Conservation (phyloP, 1,284 basidiomycete genomes). For the Sporisorium sorghi region DNA sequence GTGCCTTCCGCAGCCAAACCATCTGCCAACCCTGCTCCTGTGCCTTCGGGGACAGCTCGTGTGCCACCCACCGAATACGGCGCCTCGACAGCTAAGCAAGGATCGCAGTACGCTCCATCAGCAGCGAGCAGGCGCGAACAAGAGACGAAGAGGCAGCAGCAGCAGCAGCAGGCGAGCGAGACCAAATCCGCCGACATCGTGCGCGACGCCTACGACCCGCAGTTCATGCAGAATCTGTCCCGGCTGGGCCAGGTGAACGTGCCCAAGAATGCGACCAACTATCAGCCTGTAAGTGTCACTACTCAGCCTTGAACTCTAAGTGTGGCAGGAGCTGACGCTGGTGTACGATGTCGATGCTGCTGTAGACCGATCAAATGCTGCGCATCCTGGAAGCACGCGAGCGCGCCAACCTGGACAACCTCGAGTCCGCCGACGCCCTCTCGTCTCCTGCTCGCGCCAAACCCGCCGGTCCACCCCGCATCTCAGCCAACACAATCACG, state of each 20-base stretch:
- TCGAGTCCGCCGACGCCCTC: conserved; percentile 9
- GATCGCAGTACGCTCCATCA: conserved; percentile 27
- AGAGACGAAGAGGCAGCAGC: conserved; percentile 30
- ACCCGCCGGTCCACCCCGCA: conserved; percentile 11
- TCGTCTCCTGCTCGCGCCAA: conserved; percentile 7
- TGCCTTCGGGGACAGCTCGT: conserved; percentile 5
- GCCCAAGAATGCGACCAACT: conserved; percentile 49
- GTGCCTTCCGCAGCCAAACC: conserved; percentile 31
- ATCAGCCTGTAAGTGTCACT: conserved; percentile 31
- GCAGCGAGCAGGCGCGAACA: conserved; percentile 28
- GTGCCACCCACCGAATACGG: conserved; percentile 32
- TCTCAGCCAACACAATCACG: conserved; percentile 45
- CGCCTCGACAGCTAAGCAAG: conserved; percentile 24
- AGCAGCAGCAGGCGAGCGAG: conserved; percentile 43
- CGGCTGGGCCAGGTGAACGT: conserved; percentile 47
- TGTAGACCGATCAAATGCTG: conserved; percentile 53
- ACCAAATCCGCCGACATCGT: conserved; percentile 50
- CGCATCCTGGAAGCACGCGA: conserved; percentile 52
- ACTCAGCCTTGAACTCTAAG: background rate
- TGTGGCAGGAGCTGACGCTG: background rate
- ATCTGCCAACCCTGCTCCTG: conserved; percentile 9
- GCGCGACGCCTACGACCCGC: conserved; percentile 52
- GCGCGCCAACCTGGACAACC: conserved; percentile 26
- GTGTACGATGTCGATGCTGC: background rate
- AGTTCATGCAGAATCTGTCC: conserved; percentile 50